Percentiles rank a stretch among this genome's conserved stretches.
These are phyloP conservation scores for Penicillium cosmopolitanum DNA, from an alignment of 495 filamentous ascomycete genomes.

Conservation along the genomic window DNA sequence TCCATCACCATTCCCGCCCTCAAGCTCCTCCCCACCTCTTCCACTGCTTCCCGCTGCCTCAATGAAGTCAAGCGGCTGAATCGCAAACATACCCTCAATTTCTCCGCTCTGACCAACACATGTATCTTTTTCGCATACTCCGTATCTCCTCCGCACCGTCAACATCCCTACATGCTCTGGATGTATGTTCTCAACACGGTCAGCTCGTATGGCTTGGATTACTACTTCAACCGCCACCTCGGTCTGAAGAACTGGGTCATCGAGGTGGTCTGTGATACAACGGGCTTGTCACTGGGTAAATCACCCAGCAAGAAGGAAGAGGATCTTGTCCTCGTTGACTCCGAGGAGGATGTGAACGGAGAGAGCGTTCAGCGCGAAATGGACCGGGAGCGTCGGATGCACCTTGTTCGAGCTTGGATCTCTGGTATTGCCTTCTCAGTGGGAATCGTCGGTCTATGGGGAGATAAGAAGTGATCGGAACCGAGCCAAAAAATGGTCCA, in stretches of 20 bases:
- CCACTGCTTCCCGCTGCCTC: constrained; percentile 66
- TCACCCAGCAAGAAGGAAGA: constrained; percentile 65
- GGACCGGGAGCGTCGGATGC: constrained; percentile 63
- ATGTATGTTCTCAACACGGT: constrained; percentile 60
- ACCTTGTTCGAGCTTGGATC: constrained; percentile 62
- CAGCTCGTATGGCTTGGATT: constrained; percentile 59
- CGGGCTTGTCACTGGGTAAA: constrained; percentile 16
- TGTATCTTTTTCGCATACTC: constrained; percentile 73
- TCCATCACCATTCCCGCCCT: constrained; percentile 76
- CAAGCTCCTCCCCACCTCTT: constrained; percentile 72
- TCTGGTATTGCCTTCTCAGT: constrained; percentile 71
- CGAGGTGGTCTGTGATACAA: constrained; percentile 34
- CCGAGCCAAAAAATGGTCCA: not conserved
- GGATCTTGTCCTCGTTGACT: constrained; percentile 59
- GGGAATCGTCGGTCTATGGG: constrained; percentile 86
- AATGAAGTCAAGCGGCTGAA: constrained; percentile 61
- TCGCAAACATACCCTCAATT: constrained; percentile 58
- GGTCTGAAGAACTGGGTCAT: constrained; percentile 36
- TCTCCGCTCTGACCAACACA: constrained; percentile 62
- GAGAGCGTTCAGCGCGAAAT: constrained; percentile 77
- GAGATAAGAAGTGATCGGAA: constrained; percentile 59
- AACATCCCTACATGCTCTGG: constrained; percentile 88
- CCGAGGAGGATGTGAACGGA: constrained; percentile 69
- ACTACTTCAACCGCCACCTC: constrained; percentile 49
- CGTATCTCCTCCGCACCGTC: constrained; percentile 67